A percentile compares a stretch with the other conserved stretches of the same genome.
Conservation (phyloP, 441 rosid genomes). For the Codiaeum variegatum region DNA sequence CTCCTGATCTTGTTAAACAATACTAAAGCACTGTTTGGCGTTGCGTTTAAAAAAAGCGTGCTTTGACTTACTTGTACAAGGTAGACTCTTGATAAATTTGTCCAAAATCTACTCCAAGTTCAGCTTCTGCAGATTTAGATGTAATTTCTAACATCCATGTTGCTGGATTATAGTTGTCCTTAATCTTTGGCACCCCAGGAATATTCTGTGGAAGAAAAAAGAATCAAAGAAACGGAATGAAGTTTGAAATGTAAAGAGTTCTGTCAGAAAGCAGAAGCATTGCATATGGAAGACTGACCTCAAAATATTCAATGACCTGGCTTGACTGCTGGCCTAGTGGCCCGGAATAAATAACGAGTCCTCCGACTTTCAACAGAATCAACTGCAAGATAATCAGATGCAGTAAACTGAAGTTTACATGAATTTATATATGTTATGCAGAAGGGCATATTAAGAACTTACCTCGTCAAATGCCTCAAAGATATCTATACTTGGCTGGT, state of each 20-base stretch:
- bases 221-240: neutral
- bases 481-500: constrained; percentile 64
- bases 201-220: constrained; percentile 28
- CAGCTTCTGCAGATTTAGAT: constrained; percentile 43
- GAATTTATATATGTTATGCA: neutral
- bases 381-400: constrained; percentile 33
- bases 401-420: neutral
- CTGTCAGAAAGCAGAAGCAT: neutral
- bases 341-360: constrained; percentile 50
- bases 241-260: neutral
- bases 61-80: constrained; percentile 28
- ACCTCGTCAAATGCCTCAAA: constrained; percentile 73
- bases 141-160: constrained; percentile 68
- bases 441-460: neutral
- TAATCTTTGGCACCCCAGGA: constrained; percentile 50
- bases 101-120: constrained; percentile 49
- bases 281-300: constrained; percentile 27
- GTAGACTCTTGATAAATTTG: constrained; percentile 38
- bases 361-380: constrained; percentile 61
- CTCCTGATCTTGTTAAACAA: neutral
- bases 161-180: constrained; percentile 55
- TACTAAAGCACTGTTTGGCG: too few species aligned
- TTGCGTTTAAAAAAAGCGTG: neutral
- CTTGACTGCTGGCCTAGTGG: constrained; percentile 46
- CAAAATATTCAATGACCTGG: constrained; percentile 47